Base-by-base conservation (phyloP, 148 eudicot species). In the Camellia sinensis region DNA sequence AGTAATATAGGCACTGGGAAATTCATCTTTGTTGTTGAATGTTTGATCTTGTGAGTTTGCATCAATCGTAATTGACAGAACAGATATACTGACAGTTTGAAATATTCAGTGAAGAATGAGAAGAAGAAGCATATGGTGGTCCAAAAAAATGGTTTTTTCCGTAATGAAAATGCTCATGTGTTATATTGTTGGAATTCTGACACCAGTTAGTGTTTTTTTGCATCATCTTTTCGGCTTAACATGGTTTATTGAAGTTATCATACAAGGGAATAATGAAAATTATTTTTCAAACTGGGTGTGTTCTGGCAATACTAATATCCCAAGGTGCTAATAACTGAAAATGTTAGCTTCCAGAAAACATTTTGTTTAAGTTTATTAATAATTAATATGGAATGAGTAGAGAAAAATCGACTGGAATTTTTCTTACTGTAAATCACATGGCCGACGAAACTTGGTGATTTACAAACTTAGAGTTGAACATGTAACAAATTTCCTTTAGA, bases 361-460 rank as follows among this genome's bases (percentile, higher is more conserved):
- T 64, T 62, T 62, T 3, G 65, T 62, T 62, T 62, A 14, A 10
- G 9, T 56, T 14, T 56, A 14, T 56, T 14, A 56, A 48, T 56
- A 56, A 56, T 56, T 2, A 10, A 56, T 14, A 56, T 8, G 13
- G 60, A 10, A 1, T 29, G 37, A 14, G 60, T 10, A 14, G 17
- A 56, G 60, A 56, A 14, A 56, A 56, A 56, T 14, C 12, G 17
- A 11, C 52, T 10, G 65, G 7, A 61, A 17, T 17, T 3, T 17
- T 19, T 61, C 18, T 61, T 9, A 4, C 18, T 17, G 14, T 1
- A 54, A 53, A 52, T 57, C 29, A 37, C 53, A 3, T 73, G 62
- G 21, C 57, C 18, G 62, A 73, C n/a, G 45, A 29, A 54, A 52
- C 76, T 73, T 73, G 44, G 19, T 73, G 76, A 73, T 68, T 44